Evolutionary conservation across 75 land plant genomes (phyloP).

Genomic region (Pinus taeda): DNA sequence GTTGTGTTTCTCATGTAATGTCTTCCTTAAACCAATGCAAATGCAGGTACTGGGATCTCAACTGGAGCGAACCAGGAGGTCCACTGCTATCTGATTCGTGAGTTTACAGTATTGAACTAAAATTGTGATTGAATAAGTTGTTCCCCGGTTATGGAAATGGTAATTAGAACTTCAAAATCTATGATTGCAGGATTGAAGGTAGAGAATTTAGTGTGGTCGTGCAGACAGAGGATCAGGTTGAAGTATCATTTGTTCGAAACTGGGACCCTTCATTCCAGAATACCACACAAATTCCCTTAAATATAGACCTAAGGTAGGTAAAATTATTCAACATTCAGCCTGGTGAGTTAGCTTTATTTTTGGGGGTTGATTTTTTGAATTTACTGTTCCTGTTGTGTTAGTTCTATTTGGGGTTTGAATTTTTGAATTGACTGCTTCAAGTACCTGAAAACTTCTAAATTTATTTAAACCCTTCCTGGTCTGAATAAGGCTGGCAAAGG

Average conservation of each 20-base stretch:
- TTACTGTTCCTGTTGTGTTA: no score
- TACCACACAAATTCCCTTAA: constrained; percentile 23
- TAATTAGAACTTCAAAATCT: background rate
- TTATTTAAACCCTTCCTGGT: no score
- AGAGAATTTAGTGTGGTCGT: constrained; percentile 31
- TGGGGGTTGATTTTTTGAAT: no score
- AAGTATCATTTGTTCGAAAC: constrained; percentile 49
- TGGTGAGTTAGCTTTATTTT: no score
- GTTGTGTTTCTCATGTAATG: no score
- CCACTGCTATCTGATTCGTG: constrained; percentile 37
- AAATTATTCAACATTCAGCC: no score
- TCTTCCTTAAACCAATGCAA: background rate
- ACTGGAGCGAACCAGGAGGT: constrained; percentile 45
- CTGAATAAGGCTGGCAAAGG: no score
- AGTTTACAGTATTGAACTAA: background rate
- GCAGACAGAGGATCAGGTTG: constrained; percentile 28
- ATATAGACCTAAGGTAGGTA: no score
- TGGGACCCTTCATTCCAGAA: constrained; percentile 23
- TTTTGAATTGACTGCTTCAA: no score
- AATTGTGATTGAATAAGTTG: background rate
- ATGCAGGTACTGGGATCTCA: constrained; percentile 52
- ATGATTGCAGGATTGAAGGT: constrained; percentile 34
- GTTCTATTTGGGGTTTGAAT: no score
- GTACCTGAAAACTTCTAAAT: no score
- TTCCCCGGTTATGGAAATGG: background rate